Base-by-base conservation (phyloP, 2,329 filamentous ascomycete genomes). In the Xylariaceae sp. region DNA sequence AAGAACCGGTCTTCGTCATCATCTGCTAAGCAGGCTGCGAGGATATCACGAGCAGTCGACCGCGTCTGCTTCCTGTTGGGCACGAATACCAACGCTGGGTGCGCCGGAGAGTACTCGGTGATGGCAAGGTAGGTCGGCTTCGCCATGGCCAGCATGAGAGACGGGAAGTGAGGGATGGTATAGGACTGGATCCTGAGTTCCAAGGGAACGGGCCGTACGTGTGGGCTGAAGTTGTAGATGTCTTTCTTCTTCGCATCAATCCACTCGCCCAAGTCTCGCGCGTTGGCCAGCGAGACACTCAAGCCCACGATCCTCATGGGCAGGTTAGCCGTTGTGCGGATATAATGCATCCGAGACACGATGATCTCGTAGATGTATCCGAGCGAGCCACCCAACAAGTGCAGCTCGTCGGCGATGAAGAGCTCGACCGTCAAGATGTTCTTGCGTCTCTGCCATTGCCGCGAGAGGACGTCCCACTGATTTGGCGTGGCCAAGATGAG, bases 131-230 rank as follows among this genome's bases (percentile, higher is more conserved):
- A 97, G 1, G 88, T 83, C 14, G 94, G 94, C 62, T 94, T 90
- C 12, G 89, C 88, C 92, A 98, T 98, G 11, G 92, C 89, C 51
- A 98, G 76, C 92, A 98, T 98, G 28, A 98, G 74, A 9, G 92
- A 97, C 3, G 92, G 94, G 68, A 95, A 96, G 59, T 98, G 94
- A 32, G 94, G 88, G 44, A 95, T 94, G 18, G 83, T 86, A 67
- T 92, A 98, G 1, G 89, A 90, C 63, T 98, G 92, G 33, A 98
- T 84, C 59, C 96, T 88, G 41, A 98, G 76, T 61, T 97, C 90
- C 21, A 98, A 69, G 15, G 90, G 89, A 13, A 96, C 80, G 1
- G 88, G 85, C 40, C 94, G 83, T 45, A 90, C 82, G 56, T 90
- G 84, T 2, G 92, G 92, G 54, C 88, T 95, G 69, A 98, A 98